Conservation (phyloP, 2,329 filamentous ascomycete genomes). For the Pseudopithomyces chartarum region DNA sequence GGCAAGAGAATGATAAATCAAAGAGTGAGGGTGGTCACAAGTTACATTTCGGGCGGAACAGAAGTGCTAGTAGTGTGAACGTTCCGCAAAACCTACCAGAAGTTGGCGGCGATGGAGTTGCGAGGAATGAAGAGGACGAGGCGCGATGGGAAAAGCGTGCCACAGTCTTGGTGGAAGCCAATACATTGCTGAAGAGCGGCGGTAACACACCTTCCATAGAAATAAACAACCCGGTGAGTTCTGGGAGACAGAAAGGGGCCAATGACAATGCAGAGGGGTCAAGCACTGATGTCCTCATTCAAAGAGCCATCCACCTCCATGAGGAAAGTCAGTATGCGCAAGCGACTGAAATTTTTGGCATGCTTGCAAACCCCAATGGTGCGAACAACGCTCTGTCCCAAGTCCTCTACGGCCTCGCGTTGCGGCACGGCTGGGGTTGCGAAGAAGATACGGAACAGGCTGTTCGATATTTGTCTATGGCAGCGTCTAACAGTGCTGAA, state of each 20-base stretch:
- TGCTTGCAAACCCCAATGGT: conserved; percentile 79
- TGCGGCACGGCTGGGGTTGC: conserved; percentile 95
- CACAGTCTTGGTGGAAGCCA: conserved; percentile 76
- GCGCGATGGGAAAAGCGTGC: conserved; percentile 91
- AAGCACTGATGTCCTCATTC: conserved; percentile 68
- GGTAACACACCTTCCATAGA: conserved; percentile 36
- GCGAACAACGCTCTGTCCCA: conserved; percentile 93
- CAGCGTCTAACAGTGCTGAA: conserved; percentile 85
- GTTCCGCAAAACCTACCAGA: conserved; percentile 81
- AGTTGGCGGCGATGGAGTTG: conserved; percentile 59
- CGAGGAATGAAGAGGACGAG: conserved; percentile 51
- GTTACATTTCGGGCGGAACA: conserved; percentile 65
- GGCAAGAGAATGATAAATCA: conserved; percentile 14
- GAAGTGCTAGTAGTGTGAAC: conserved; percentile 66
- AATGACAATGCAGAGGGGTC: conserved; percentile 33
- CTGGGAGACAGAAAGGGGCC: not conserved
- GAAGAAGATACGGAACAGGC: conserved; percentile 72
- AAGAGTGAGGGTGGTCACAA: conserved; percentile 43
- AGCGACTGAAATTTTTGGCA: conserved; percentile 85
- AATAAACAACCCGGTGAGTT: conserved; percentile 18
- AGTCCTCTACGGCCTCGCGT: conserved; percentile 90
- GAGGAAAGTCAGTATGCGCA: conserved; percentile 78
- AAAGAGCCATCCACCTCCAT: conserved; percentile 93
- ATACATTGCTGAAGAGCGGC: conserved; percentile 49
- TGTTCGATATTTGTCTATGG: conserved; percentile 82